Base-by-base conservation (phyloP, 2,329 filamentous ascomycete genomes). In the Amylocarpus encephaloides region DNA sequence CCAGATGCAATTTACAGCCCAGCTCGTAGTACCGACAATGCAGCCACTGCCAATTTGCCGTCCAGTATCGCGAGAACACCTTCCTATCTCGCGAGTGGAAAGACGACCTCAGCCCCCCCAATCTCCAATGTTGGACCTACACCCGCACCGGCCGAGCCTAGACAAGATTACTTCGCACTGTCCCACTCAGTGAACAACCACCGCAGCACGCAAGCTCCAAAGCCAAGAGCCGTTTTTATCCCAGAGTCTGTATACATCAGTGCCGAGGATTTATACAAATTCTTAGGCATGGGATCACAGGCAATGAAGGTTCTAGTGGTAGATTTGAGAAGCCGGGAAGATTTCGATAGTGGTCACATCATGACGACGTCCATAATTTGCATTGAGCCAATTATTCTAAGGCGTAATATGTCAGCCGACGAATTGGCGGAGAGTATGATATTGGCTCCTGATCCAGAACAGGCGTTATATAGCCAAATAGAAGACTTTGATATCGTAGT, bases 331-430 rank as follows among this genome's bases (percentile, higher is more conserved):
- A 73, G 79, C 49, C 83, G 93, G 22, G 80, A 86, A 47, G 80
- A 86, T 7, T 98, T 88, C 64, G 89, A 97, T 59, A 77, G 85
- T 43, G 93, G 93, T 0, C 93, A 98, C 65, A 90, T 98, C 56
- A 86, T 86, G 72, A 83, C 86, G 5, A 83, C 83, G 49, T 84
- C 81, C 5, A 87, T 90, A 35, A 88, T 98, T 40, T 98, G 93
- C 67, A 80, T 98, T 53, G 93, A 98, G 62, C 89, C 91, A 19
- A 79, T 94, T 40, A 78, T 85, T 9, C 67, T 89, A 43, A 80
- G 87, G 48, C 79, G 84, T 40, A 83, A 80, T 41, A 76, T 84
- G 16, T 83, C 82, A 1, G 79, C 78, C 2, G 73, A 75, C 16
- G 71, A 84, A 18, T 77, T 86, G 34, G 74, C 72, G 15, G 85